Evolutionary conservation across 2,329 filamentous ascomycete genomes (phyloP).

Genomic region (Penicillium palitans): DNA sequence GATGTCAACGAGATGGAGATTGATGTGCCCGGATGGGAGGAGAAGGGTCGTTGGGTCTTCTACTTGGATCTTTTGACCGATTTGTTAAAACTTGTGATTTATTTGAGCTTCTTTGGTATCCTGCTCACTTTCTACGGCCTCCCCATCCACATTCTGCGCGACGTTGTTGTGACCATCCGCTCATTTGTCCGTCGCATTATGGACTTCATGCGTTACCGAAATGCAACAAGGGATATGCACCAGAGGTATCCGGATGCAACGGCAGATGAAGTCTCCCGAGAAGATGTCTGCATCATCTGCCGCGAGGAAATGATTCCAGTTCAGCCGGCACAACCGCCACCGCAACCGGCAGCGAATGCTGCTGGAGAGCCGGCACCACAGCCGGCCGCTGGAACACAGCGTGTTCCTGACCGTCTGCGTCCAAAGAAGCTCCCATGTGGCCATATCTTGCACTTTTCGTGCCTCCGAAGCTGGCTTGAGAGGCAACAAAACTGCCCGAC

Average conservation of each 20-base stretch:
- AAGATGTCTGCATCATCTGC: slow-evolving; percentile 97
- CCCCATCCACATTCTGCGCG: slow-evolving; percentile 93
- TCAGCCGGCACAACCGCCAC: slow-evolving; percentile 55
- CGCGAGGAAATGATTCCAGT: slow-evolving; percentile 92
- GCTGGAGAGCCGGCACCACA: slow-evolving; percentile 34
- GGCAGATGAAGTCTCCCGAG: slow-evolving; percentile 75
- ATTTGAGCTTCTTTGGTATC: slow-evolving; percentile 88
- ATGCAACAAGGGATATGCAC: slow-evolving; percentile 93
- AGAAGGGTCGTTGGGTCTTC: slow-evolving; percentile 90
- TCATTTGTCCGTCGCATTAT: slow-evolving; percentile 89
- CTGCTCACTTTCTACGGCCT: slow-evolving; percentile 91
- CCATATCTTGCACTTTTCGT: slow-evolving; percentile 91
- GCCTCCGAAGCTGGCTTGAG: slow-evolving; percentile 95
- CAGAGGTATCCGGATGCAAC: slow-evolving; percentile 86
- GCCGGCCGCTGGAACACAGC: slow-evolving; percentile 24
- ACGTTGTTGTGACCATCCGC: slow-evolving; percentile 89
- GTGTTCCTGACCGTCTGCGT: slow-evolving; percentile 74
- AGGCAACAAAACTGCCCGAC: slow-evolving; percentile 96
- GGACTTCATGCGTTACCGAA: slow-evolving; percentile 85
- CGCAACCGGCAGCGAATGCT: slow-evolving; percentile 45
- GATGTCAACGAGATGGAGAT: slow-evolving; percentile 91
- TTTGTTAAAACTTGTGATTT: slow-evolving; percentile 86
- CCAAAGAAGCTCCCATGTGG: slow-evolving; percentile 97
- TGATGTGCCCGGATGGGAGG: slow-evolving; percentile 93
- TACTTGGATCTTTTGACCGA: slow-evolving; percentile 85